A percentile compares a stretch with the other conserved stretches of the same genome.
These are phyloP conservation scores for Margaritispora aquatica DNA, from an alignment of 495 filamentous ascomycete genomes.

Conservation along the genomic window DNA sequence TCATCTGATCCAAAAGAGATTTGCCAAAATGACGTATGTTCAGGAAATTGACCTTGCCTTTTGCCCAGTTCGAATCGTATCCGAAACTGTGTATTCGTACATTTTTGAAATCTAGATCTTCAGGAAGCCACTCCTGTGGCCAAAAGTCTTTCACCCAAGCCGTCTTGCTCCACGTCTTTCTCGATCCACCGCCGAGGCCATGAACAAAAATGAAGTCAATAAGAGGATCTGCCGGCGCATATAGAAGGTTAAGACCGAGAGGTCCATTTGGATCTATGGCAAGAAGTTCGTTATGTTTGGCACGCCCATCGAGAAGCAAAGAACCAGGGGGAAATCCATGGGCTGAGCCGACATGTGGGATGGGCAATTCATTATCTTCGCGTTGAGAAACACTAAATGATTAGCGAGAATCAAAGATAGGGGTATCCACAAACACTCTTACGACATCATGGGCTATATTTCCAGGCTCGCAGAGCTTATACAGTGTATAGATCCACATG, in stretches of 20 bases:
- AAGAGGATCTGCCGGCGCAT: conserved; percentile 19
- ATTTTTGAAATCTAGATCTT: conserved; percentile 9
- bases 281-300: too few relatives aligned
- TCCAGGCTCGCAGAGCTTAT: too few relatives aligned
- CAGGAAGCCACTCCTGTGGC: conserved; percentile 19
- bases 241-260: conserved; percentile 29
- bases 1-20: conserved; percentile 28
- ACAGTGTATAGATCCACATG: too few relatives aligned
- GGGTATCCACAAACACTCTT: too few relatives aligned
- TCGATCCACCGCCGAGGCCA: conserved; percentile 20
- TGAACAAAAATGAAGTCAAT: conserved; percentile 33
- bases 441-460: too few relatives aligned
- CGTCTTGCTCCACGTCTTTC: conserved; percentile 21
- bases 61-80: conserved; percentile 18
- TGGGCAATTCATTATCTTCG: too few relatives aligned
- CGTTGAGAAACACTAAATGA: too few relatives aligned
- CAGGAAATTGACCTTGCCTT: conserved; percentile 27
- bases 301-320: too few relatives aligned
- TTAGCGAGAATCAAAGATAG: too few relatives aligned
- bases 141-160: conserved; percentile 10
- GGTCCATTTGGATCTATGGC: conserved; percentile 17
- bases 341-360: too few relatives aligned
- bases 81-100: conserved; percentile 18
- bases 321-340: too few relatives aligned
- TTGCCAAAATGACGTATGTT: conserved; percentile 37